Evolutionary conservation across 2,329 filamentous ascomycete species (phyloP), one percentile per base, ranked within the genome.

Genomic region (Cytospora chrysosperma): DNA sequence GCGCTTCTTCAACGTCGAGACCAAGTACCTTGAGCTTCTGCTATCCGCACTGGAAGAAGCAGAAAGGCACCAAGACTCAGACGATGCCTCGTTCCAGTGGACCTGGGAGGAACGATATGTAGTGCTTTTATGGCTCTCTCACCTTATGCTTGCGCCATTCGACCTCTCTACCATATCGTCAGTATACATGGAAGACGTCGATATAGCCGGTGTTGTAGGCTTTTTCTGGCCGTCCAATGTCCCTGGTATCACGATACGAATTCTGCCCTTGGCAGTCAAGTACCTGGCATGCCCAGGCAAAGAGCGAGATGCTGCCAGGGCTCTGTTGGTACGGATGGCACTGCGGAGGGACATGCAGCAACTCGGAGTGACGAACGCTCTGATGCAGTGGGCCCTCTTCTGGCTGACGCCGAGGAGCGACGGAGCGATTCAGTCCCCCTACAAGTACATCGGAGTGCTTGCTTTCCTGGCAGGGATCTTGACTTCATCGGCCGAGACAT

Each of bases 91-190:
- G 0, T 69, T 70, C 7, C 62, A 69, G 27, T 86, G 90, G 81
- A 81, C 82, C 1, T 99, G 95, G 95, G 89, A 97, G 73, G 91
- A 97, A 75, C 84, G 91, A 60, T 98, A 97, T 72, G 81, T 97
- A 21, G 86, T 93, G 51, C 80, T 98, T 5, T 81, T 97, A 12
- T 99, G 95, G 95, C 84, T 94, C 32, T 91, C 90, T 0, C 90
- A 95, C 75, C 79, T 95, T 19, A 81, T 94, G 63, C 82, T 94
- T 34, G 92, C 92, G 1, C 95, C 95, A 0, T 99, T 99, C 75
- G 93, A 97, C 70, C 80, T 99, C 59, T 84, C 88, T 2, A 93
- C 91, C 2, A 93, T 99, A 65, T 97, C 93, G 1, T 85, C 85
- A 2, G 75, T 79, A 1, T 80, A 82, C 32, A 74, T 79, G 21